Evolutionary conservation across 768 basidiomycete species (phyloP).

Genomic region (Psilocybe subaeruginosa): DNA sequence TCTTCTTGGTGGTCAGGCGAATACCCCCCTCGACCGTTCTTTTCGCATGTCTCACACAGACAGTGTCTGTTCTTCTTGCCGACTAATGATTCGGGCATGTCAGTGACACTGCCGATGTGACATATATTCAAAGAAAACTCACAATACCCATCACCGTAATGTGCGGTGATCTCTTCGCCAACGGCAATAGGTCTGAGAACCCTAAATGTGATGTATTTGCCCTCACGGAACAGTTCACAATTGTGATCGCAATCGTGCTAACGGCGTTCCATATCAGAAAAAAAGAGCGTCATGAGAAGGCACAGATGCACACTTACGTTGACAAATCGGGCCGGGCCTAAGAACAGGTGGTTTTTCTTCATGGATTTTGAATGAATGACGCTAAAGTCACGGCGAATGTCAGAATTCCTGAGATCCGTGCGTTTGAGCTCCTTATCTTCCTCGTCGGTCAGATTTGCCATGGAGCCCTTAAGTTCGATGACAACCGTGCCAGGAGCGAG

Average conservation of each 20-base stretch:
- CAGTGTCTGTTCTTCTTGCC: constrained; percentile 54
- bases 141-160: constrained; percentile 93
- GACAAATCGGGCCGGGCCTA: constrained; percentile 91
- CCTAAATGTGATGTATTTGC: constrained; percentile 87
- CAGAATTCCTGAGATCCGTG: constrained; percentile 72
- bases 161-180: constrained; percentile 88
- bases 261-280: constrained; percentile 27
- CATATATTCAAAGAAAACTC: constrained; percentile 36
- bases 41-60: constrained; percentile 87
- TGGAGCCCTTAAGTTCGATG: constrained; percentile 87
- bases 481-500: constrained; percentile 73
- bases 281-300: constrained; percentile 19
- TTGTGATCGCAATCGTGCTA: constrained; percentile 93
- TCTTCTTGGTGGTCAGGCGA: constrained; percentile 50
- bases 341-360: constrained; percentile 90
- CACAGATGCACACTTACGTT: constrained; percentile 61
- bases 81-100: constrained; percentile 29
- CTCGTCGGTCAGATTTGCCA: constrained; percentile 85
- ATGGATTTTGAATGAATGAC: constrained; percentile 91
- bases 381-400: constrained; percentile 86
- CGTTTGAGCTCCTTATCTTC: constrained; percentile 88
- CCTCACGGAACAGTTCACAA: constrained; percentile 86
- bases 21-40: constrained; percentile 75
- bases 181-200: constrained; percentile 76
- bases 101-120: constrained; percentile 21